Base-by-base conservation (phyloP, 139 green algal species). In the Micromonas commoda region DNA sequence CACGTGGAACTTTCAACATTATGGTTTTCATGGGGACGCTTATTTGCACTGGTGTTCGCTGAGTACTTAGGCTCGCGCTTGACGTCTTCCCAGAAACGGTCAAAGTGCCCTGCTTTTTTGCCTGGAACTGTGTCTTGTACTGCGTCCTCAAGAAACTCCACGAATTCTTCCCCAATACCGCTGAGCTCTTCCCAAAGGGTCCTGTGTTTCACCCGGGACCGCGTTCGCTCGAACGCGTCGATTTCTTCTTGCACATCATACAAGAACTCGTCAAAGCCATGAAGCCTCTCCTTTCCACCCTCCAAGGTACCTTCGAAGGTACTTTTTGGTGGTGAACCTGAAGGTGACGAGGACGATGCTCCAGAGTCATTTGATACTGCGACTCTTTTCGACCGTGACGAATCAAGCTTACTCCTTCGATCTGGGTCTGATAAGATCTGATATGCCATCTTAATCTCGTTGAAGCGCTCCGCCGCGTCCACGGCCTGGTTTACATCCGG, bases 401-500 rank as follows among this genome's bases (percentile, higher is more conserved):
- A 9, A 16, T 57, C 45, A 16, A 23, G 16, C 45, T 57, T 57
- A 9, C 45, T 9, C 16, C 45, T 9, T 16, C 16, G 9, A 16
- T 57, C 45, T 16, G 69, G 34, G 53, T 82, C 32, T 35, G 28
- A 66, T 1, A 84, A 33, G 51, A 71, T 63, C 20, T 80, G 35
- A 64, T 84, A 84, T 20, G 80, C 80, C 31, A 35, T n/a, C 34
- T 76, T 71, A 1, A 77, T 64, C 31, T 80, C 26, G 71, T 84
- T 77, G 54, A 84, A 84, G 38, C 67, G 71, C 67, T 73, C 52
- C 64, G 80, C 32, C 2, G 80, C 80, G 6, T 81, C 63, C 21
- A 72, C 35, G 19, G 34, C 3, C 68, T 75, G 60, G 33, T 75
- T 75, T 1, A 84, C 80, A 70, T 94, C 91, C 2, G 95, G 95